Evolutionary conservation across 192 early-diverging fungal species (phyloP), one percentile per base, ranked within the genome.

Genomic region (Dissophora globulifera): DNA sequence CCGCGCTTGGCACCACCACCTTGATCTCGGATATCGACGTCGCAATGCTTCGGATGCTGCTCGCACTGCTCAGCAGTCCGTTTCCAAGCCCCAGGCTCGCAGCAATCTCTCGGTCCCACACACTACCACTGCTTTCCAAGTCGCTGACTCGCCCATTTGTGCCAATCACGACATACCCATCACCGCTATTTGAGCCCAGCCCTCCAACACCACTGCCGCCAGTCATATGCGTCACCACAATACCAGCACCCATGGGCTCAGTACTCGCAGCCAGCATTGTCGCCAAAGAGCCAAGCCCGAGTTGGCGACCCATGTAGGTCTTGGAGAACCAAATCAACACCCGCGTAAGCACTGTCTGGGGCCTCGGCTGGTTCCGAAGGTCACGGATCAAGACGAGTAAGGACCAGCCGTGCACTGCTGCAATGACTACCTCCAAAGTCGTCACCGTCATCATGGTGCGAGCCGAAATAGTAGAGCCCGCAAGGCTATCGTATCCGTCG

Each of bases 391-490:
- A 42, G 6, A 75, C 62, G 26, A 75, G n/a, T 19, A 75, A 15
- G 0, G 70, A 75, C 70, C 70, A 75, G 38, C 70, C 70, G 25
- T 75, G 70, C 11, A 75, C 70, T n/a, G 58, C n/a, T 4, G 56
- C 70, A 22, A 75, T 40, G 6, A 60, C 48, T 0, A 75, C 20
- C 33, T 75, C 70, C 17, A 75, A 42, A 22, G 40, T n/a, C 13
- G 56, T 64, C 7, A 75, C 32, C 2, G 20, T 58, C 8, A 66
- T 50, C 61, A 55, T 55, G 30, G 32, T 51, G 0, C 53, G 4
- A 20, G 43, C n/a, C 33, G 41, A 13, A 13, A 29, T 30, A 11
- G 22, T 23, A 4, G 29, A n/a, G 38, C 25, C 23, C 0, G 9
- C 15, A 15, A 4, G 17, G 2, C 6, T 32, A 35, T 26, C 35